Base-by-base conservation (phyloP, 345 rosid genomes). In the Ceriops zippeliana region DNA sequence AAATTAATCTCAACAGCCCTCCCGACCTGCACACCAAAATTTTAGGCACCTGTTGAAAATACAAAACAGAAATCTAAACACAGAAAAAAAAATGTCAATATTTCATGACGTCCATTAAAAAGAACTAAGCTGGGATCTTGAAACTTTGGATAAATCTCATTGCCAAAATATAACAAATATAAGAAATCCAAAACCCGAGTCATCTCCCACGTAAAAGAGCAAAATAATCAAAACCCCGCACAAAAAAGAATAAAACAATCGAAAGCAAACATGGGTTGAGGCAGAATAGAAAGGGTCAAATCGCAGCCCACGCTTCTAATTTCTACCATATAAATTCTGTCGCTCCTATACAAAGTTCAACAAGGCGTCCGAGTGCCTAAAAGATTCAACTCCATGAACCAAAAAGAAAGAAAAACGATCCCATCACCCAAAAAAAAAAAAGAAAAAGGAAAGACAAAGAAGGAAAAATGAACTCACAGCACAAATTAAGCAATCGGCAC, bases 401-500 rank as follows among this genome's bases (percentile, higher is more conserved):
- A n/a, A 3, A 30, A 47, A 54, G 30, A 27, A 6, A 54, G 22
- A 54, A 54, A 8, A 2, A 21, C 59, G 22, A 54, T 22, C 30
- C 30, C 11, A 54, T 26, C 5, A 3, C 13, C 21, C 51, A 58
- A 52, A 13, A 31, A 8, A 4, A 27, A 21, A 46, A 27, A 26
- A 4, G 63, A 24, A 52, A 17, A 28, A 17, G 20, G 17, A 21
- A 19, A 35, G 19, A 37, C 26, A 11, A 16, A 52, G 5, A 52
- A 51, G 9, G 16, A 34, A 5, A 60, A 63, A 27, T 6, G 38
- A 52, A 72, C 86, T 80, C 72, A 86, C 90, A 51, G 75, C 66
- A 57, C 2, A 69, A 67, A 66, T 72, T 52, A 74, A 72, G 72
- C 49, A 52, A 30, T 57, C 52, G 6, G 65, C 11, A 57, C 32